These are phyloP conservation scores for Sanghuangporus sanghuang DNA, from an alignment of 1,284 basidiomycete species.

Conservation along the genomic window DNA sequence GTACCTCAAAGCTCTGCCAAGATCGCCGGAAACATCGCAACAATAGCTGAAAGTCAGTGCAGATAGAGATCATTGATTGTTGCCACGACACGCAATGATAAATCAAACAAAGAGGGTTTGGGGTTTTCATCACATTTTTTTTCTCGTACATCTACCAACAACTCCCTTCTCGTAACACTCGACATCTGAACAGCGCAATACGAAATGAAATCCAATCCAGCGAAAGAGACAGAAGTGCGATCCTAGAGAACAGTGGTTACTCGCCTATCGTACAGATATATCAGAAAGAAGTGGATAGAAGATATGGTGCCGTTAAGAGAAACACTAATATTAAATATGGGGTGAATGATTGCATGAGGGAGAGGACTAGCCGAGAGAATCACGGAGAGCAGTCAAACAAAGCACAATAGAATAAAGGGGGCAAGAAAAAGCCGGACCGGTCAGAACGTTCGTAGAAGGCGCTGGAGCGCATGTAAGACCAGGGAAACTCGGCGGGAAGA, in stretches of 20 bases:
- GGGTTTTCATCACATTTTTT: background rate
- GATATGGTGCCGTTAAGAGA: background rate
- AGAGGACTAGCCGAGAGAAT: background rate
- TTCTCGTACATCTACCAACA: background rate
- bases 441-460: background rate
- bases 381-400: background rate
- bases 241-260: background rate
- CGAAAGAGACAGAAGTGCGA: background rate
- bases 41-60: background rate
- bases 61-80: background rate
- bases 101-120: background rate
- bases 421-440: background rate
- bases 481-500: background rate
- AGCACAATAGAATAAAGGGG: slow-evolving; percentile 1
- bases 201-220: background rate
- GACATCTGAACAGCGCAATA: background rate
- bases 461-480: background rate
- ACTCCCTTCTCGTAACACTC: background rate
- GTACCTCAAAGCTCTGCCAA: background rate
- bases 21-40: background rate
- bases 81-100: background rate
- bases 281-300: background rate
- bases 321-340: background rate
- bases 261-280: background rate
- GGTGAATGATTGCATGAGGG: background rate